A percentile compares a stretch with the other conserved stretches of the same genome.
Evolutionary conservation across 495 filamentous ascomycete species (phyloP).

Genomic region (Neurospora tetraspora): DNA sequence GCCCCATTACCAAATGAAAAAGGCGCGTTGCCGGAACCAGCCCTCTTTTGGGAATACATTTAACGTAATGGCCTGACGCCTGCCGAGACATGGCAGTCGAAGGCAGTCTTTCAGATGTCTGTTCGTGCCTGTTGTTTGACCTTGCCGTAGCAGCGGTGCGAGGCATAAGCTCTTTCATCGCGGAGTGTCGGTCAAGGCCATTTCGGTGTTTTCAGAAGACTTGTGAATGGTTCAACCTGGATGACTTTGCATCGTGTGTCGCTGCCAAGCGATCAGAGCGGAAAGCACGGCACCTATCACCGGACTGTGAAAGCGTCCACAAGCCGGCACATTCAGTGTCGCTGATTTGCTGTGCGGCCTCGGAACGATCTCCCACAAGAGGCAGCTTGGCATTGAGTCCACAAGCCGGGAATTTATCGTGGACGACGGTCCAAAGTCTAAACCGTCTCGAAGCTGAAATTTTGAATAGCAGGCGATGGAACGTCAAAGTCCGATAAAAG

Average conservation of each 20-base stretch:
- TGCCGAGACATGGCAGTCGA: slow-evolving; percentile 23
- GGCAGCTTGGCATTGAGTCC: not conserved
- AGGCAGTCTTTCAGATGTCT: slow-evolving; percentile 1
- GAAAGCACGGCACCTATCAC: not conserved
- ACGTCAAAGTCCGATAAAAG: not conserved
- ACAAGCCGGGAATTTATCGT: not conserved
- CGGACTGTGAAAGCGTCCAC: not conserved
- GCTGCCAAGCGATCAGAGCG: not conserved
- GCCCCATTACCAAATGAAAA: slow-evolving; percentile 43
- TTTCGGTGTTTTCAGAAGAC: not conserved
- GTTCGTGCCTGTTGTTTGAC: not conserved
- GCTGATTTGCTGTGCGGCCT: not conserved
- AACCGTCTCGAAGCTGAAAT: not conserved
- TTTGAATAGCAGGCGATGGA: not conserved
- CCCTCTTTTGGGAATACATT: slow-evolving; percentile 32
- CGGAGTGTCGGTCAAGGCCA: not conserved
- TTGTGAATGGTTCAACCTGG: not conserved
- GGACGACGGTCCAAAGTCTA: not conserved
- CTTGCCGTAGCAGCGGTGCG: not conserved
- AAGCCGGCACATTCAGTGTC: not conserved
- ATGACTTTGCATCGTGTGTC: not conserved
- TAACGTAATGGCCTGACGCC: slow-evolving; percentile 41
- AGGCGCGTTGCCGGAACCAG: slow-evolving; percentile 18
- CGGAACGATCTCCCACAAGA: not conserved
- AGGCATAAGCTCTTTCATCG: not conserved